phyloP scores from a whole-genome alignment of 345 rosid genomes.

The Ricinus communis region DNA sequence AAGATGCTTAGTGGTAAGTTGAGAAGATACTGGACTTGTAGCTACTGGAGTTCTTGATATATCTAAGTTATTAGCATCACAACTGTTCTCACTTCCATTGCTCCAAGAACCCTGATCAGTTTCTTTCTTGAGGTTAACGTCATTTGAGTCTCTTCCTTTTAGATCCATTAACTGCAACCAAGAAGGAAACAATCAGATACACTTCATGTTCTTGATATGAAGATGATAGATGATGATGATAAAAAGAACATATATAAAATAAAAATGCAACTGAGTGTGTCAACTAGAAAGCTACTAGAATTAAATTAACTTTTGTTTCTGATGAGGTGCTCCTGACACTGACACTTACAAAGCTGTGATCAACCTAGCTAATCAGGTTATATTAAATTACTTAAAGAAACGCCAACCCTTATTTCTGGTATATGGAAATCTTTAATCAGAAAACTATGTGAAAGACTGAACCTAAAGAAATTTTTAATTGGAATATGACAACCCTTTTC shows the following conservation, averaged over 20 bases:
- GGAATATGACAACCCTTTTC: too few relatives aligned
- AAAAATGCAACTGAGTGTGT: constrained; percentile 22
- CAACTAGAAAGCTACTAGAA: constrained; percentile 16
- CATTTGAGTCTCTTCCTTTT: constrained; percentile 53
- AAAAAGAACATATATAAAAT: not conserved
- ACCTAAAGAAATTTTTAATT: too few relatives aligned
- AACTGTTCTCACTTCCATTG: constrained; percentile 63
- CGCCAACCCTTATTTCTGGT: too few relatives aligned
- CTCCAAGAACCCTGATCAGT: constrained; percentile 62
- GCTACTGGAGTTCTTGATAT: constrained; percentile 45
- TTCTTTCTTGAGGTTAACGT: constrained; percentile 53
- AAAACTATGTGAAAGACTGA: too few relatives aligned
- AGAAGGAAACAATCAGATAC: not conserved
- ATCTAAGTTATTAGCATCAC: constrained; percentile 56
- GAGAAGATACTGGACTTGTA: constrained; percentile 43
- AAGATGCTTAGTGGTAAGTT: constrained; percentile 39
- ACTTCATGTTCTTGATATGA: not conserved
- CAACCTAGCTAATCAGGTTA: not conserved
- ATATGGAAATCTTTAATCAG: too few relatives aligned
- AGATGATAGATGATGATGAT: constrained; percentile 3
- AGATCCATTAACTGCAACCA: constrained; percentile 51
- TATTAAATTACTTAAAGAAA: not conserved
- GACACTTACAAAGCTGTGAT: constrained; percentile 16
- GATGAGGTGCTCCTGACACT: constrained; percentile 29
- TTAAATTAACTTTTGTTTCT: constrained; percentile 22